Evolutionary conservation across 2,329 filamentous ascomycete species (phyloP).

Genomic region (Lecanicillium sp.): DNA sequence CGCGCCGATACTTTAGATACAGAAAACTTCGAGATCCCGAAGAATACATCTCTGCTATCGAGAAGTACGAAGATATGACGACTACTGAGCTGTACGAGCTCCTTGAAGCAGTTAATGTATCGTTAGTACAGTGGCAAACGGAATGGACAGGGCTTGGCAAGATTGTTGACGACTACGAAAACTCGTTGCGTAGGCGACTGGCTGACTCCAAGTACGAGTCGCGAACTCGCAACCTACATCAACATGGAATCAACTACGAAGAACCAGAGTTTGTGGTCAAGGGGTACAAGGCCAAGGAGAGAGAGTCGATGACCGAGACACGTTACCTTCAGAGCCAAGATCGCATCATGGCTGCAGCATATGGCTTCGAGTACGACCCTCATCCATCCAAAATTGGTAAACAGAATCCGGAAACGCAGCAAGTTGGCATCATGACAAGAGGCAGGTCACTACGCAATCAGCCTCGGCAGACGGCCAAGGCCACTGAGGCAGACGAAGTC

Average conservation of each 20-base stretch:
- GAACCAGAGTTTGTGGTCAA: slow-evolving; percentile 46
- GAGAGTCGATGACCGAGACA: slow-evolving; percentile 34
- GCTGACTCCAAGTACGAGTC: slow-evolving; percentile 40
- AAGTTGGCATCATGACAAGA: slow-evolving; percentile 40
- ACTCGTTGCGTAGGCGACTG: slow-evolving; percentile 40
- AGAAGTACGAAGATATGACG: slow-evolving; percentile 41
- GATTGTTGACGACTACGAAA: slow-evolving; percentile 49
- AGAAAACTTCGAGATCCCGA: slow-evolving; percentile 42
- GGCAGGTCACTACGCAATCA: slow-evolving; percentile 47
- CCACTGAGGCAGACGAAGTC: slow-evolving; percentile 44
- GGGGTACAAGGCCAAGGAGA: slow-evolving; percentile 40
- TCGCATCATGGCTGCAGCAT: slow-evolving; percentile 48
- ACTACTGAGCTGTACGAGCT: slow-evolving; percentile 36
- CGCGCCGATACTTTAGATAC: slow-evolving; percentile 31
- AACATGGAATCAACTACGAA: slow-evolving; percentile 33
- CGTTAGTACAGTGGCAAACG: slow-evolving; percentile 42
- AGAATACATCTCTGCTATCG: slow-evolving; percentile 38
- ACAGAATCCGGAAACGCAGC: slow-evolving; percentile 50
- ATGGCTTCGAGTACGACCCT: slow-evolving; percentile 53
- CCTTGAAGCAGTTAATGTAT: slow-evolving; percentile 35
- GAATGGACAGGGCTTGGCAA: slow-evolving; percentile 44
- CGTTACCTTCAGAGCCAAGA: slow-evolving; percentile 45
- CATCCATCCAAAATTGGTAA: slow-evolving; percentile 48
- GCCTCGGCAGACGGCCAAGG: slow-evolving; percentile 48
- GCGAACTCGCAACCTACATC: slow-evolving; percentile 31